Evolutionary conservation across 257 asterid genomes (phyloP).

Genomic region (Przewalskia tangutica): DNA sequence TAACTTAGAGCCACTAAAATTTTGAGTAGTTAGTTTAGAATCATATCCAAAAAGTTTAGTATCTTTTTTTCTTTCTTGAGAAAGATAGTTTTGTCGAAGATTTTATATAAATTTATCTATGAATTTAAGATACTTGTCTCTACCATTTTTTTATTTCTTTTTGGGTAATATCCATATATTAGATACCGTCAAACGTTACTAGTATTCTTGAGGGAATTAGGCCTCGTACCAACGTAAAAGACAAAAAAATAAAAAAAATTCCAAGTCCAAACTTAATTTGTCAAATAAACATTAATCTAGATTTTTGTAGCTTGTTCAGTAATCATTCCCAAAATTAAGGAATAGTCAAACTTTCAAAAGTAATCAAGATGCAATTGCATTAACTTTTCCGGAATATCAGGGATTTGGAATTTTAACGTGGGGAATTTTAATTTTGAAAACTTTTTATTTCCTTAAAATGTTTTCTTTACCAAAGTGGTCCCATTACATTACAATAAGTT

Average conservation of each 20-base stretch:
- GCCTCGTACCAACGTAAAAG: background rate
- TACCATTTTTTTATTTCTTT: too few species aligned
- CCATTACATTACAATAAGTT: background rate
- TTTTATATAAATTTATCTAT: too few species aligned
- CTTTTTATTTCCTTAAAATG: background rate
- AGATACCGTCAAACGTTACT: too few species aligned
- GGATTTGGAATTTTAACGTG: conserved; percentile 6
- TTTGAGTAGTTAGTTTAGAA: background rate
- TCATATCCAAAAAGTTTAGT: background rate
- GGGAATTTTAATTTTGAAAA: background rate
- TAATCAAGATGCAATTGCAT: background rate
- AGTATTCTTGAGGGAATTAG: too few species aligned
- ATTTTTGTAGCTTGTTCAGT: conserved; percentile 19
- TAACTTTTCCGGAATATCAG: conserved; percentile 29
- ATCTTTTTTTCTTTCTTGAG: background rate
- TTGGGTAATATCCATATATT: too few species aligned
- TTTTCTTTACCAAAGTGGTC: background rate
- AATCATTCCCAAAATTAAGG: conserved; percentile 20
- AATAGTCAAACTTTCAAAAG: background rate
- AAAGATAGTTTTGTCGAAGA: background rate
- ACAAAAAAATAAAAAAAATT: background rate
- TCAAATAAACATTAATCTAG: background rate
- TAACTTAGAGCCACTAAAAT: too few species aligned
- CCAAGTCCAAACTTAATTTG: background rate
- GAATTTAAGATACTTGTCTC: too few species aligned